Evolutionary conservation across 768 basidiomycete species (phyloP).

Genomic region (Hirschioporus abietinus): DNA sequence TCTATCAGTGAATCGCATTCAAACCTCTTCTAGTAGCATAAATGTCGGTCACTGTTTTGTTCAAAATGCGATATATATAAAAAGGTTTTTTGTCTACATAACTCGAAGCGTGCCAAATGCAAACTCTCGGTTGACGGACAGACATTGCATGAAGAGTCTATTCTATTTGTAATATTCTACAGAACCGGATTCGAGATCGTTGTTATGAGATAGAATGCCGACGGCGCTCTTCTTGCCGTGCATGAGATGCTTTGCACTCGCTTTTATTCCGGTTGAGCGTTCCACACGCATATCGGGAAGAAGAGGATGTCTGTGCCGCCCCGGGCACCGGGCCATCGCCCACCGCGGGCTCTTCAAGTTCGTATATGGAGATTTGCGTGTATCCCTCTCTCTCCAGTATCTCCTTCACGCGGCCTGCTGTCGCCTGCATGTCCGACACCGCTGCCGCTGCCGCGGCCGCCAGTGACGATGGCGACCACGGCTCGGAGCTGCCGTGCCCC

Average conservation of each 20-base stretch:
- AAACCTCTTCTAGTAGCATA: too few species aligned
- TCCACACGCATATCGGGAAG: not conserved
- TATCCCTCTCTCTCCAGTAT: constrained; percentile 30
- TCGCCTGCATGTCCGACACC: constrained; percentile 30
- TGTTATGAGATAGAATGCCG: not conserved
- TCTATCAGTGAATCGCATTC: too few species aligned
- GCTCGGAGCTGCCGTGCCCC: too few species aligned
- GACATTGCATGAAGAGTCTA: not conserved
- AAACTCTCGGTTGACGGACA: too few species aligned
- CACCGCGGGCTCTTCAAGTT: not conserved
- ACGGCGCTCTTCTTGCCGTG: not conserved
- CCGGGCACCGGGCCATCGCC: not conserved
- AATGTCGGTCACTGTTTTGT: too few species aligned
- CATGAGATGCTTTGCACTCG: not conserved
- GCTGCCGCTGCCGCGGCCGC: too few species aligned
- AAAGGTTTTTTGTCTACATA: too few species aligned
- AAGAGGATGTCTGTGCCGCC: not conserved
- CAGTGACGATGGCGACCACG: too few species aligned
- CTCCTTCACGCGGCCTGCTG: constrained; percentile 39
- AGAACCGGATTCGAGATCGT: too few species aligned
- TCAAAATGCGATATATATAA: too few species aligned
- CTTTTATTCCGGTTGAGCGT: not conserved
- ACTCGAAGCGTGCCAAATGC: too few species aligned
- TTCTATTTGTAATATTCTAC: not conserved
- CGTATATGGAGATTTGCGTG: not conserved